Base-by-base conservation (phyloP, 768 basidiomycete species). In the Mycena maculata region DNA sequence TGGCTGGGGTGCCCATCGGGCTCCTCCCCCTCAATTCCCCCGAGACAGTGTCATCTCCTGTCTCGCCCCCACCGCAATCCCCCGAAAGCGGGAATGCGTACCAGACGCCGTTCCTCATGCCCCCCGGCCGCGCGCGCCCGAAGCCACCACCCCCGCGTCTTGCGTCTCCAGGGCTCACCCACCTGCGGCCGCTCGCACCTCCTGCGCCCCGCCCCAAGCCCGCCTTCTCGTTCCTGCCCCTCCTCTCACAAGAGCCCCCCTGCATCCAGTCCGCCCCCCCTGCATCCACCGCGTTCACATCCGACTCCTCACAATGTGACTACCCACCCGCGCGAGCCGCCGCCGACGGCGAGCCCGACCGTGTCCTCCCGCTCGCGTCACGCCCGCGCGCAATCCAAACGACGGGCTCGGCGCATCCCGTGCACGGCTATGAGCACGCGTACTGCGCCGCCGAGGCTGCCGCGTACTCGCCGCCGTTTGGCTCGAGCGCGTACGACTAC, bases 1-100 rank as follows among this genome's bases (percentile, higher is more conserved):
- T 86, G 49, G 80, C 83, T 33, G 79, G 81, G 15, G 90, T 92
- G 8, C 91, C 91, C 41, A 89, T 92, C 42, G 84, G 84, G 4
- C 82, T 92, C 0, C 73, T 92, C 2, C 91, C 90, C 0, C 81
- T 92, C 27, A 73, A n/a, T n/a, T n/a, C 82, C 10, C 76, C 48
- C 23, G 64, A 62, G 23, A n/a, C 61, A 10, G 16, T 55, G 12
- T 18, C 47, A 6, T 48, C 67, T 1, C 56, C 52, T n/a, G 31
- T 41, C 27, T 66, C 59, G 13, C 45, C 41, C 6, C 15, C 60
- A 8, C 30, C 56, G 18, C 44, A 58, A 10, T 49, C 58, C 31
- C 44, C 48, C 9, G 39, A 48, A 13, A 4, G 41, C 22, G 22
- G 22, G 6, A 10, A 22, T 20, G 49, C 33, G 9, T 47, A 48